A percentile compares a stretch with the other conserved stretches of the same genome.
phyloP scores from a whole-genome alignment of 2,329 filamentous ascomycete species.

The Colletotrichum liaoningense region DNA sequence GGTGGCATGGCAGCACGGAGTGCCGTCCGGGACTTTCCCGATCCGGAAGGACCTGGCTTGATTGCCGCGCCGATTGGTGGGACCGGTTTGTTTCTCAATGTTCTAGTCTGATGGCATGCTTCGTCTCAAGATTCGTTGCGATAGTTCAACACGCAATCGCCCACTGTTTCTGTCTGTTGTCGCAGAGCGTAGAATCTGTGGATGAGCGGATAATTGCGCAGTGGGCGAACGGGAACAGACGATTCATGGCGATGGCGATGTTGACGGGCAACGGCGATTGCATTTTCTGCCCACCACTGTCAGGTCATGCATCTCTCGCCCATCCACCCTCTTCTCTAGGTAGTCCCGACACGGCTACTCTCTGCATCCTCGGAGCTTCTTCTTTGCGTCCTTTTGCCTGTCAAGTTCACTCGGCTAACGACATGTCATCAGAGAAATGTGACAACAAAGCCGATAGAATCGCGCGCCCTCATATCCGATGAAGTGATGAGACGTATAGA shows the following conservation, averaged over 20 bases:
- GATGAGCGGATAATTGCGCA: neutral
- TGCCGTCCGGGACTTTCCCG: constrained; percentile 29
- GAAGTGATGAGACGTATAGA: no score
- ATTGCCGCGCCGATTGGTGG: constrained; percentile 32
- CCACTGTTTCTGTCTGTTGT: no score
- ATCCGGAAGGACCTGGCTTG: constrained; percentile 19
- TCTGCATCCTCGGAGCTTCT: neutral
- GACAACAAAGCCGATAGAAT: no score
- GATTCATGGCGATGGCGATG: neutral
- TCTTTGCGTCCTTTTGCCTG: neutral
- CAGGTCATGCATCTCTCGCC: neutral
- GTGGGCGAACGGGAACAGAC: neutral
- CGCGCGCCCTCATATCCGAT: no score
- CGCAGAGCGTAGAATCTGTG: no score
- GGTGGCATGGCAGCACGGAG: constrained; percentile 14
- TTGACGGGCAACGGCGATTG: neutral
- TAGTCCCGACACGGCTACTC: neutral
- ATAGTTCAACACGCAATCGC: neutral
- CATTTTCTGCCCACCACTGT: neutral
- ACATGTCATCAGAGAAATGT: neutral
- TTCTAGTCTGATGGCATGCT: neutral
- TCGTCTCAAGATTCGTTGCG: neutral
- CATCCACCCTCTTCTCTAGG: neutral
- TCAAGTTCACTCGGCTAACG: neutral
- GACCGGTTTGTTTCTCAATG: neutral